Evolutionary conservation across 1,284 basidiomycete genomes (phyloP), one percentile per base, ranked within the genome.

Genomic region (Dichomitus squalens): DNA sequence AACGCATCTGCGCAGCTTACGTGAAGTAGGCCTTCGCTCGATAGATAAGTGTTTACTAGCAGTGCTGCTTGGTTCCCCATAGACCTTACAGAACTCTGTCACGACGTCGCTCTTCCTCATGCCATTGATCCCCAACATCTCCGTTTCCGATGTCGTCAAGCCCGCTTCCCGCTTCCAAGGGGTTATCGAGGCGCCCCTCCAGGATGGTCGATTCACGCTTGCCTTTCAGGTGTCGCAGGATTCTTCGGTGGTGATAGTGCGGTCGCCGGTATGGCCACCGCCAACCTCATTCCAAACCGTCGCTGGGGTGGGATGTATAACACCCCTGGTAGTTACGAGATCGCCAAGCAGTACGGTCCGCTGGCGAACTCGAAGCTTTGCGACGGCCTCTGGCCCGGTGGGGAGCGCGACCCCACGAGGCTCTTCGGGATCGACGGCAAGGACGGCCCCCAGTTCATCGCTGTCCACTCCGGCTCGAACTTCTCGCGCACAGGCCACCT

Each of bases 211-310:
- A n/a, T n/a, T n/a, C n/a, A n/a, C n/a, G n/a, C n/a, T n/a, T n/a
- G n/a, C n/a, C n/a, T n/a, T n/a, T n/a, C n/a, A n/a, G 55, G 50
- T 4, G 50, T 57, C 4, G 50, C 50, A 11, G 55, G 52, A 6
- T 58, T 58, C 47, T 53, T 58, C 47, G 52, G 56, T 8, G 56
- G 56, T 3, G 47, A 58, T 14, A 47, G 18, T 36, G 25, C 56
- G 1, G 51, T 52, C n/a, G n/a, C 44, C 3, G 56, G 39, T 0
- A 49, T 53, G 46, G 40, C 52, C 25, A 53, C 51, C 12, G 56
- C 35, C 1, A 52, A 58, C 34, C 34, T 50, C 1, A 50, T 49
- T 47, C 38, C 34, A 7, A 39, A 40, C 9, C 29, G 56, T 25
- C 33, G 27, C 9, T 53, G 51, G 52, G 33, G 29, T 2, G 56